Evolutionary conservation across 441 rosid genomes (phyloP).

Genomic region (Biscutella laevigata): DNA sequence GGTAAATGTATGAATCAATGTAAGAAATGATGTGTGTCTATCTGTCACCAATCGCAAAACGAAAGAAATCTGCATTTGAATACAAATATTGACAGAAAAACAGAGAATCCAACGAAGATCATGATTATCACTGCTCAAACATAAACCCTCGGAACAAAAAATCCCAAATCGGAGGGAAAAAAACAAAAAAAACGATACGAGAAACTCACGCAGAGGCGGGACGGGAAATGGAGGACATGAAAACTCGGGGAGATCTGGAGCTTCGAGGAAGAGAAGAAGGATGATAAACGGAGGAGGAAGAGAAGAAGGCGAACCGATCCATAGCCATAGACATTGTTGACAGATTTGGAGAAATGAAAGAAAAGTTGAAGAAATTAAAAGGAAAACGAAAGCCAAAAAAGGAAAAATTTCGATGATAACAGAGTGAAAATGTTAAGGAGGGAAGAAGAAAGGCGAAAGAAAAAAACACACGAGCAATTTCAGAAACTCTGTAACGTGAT

Average conservation of each 20-base stretch:
- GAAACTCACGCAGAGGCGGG: conserved; percentile 28
- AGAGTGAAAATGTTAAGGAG: conserved; percentile 12
- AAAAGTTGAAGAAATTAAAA: background rate
- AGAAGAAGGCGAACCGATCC: conserved; percentile 24
- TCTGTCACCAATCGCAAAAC: background rate
- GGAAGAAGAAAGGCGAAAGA: conserved; percentile 3
- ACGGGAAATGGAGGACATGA: conserved; percentile 34
- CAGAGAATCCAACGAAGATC: background rate
- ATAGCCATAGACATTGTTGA: conserved; percentile 35
- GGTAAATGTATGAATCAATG: background rate
- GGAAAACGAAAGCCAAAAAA: background rate
- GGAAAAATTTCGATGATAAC: conserved; percentile 19
- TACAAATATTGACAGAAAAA: background rate
- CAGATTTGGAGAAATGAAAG: no score
- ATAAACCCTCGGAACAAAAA: background rate
- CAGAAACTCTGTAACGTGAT: conserved; percentile 9
- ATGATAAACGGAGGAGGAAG: conserved; percentile 22
- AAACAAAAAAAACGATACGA: background rate
- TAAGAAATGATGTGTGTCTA: background rate
- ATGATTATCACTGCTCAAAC: background rate
- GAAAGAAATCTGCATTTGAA: background rate
- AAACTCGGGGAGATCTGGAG: conserved; percentile 29
- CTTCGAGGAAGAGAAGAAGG: conserved; percentile 8
- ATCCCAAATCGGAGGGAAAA: background rate
- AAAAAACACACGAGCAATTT: conserved; percentile 6